Evolutionary conservation across 1,139 yeast genomes (phyloP).

Genomic region (Kurtzmaniella quercitrusa): DNA sequence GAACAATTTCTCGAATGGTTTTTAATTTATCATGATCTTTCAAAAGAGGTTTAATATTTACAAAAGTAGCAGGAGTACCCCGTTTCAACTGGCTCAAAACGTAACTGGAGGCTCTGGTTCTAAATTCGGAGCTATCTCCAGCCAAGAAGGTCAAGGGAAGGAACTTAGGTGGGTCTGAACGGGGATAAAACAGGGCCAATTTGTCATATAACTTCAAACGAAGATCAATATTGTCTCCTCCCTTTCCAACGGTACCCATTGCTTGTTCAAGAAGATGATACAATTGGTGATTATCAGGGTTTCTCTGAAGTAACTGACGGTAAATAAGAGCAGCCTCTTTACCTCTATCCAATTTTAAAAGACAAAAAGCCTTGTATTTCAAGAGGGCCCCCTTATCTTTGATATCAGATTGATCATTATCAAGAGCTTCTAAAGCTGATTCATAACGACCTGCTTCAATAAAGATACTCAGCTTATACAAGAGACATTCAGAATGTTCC

Average conservation of each 20-base stretch:
- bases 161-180: constrained; percentile 73
- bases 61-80: constrained; percentile 90
- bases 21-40: constrained; percentile 42
- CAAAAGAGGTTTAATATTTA: constrained; percentile 79
- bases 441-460: constrained; percentile 60
- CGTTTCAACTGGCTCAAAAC: constrained; percentile 59
- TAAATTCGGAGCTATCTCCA: constrained; percentile 47
- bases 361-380: constrained; percentile 66
- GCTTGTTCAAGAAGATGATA: constrained; percentile 65
- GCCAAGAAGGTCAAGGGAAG: constrained; percentile 73
- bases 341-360: constrained; percentile 31
- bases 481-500: constrained; percentile 76
- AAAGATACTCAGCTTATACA: constrained; percentile 69
- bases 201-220: constrained; percentile 60
- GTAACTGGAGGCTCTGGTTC: constrained; percentile 44
- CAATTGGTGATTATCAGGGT: constrained; percentile 74
- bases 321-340: constrained; percentile 68
- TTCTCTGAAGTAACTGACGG: constrained; percentile 71
- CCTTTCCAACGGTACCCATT: constrained; percentile 43
- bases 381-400: constrained; percentile 60
- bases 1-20: constrained; percentile 52
- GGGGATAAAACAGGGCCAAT: constrained; percentile 69
- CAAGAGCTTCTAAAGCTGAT: constrained; percentile 61
- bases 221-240: constrained; percentile 25
- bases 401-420: constrained; percentile 48